Conservation (phyloP, 2,329 filamentous ascomycete genomes). For the Sclerotinia borealis region DNA sequence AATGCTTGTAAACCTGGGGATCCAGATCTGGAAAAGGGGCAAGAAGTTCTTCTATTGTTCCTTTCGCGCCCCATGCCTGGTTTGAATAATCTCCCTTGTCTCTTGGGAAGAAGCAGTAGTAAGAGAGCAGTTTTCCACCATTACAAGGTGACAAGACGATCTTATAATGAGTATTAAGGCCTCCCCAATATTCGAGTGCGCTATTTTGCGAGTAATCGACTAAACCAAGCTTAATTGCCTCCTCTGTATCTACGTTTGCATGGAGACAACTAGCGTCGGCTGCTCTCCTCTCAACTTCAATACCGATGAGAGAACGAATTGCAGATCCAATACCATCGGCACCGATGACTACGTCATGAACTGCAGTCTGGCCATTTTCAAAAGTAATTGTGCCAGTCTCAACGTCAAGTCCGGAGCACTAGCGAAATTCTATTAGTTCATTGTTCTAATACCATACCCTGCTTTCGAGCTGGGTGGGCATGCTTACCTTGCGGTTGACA, state of each 20-base stretch:
- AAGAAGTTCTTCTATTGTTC: slow-evolving; percentile 52
- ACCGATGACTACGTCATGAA: slow-evolving; percentile 34
- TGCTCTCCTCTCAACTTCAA: slow-evolving; percentile 52
- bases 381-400: slow-evolving; percentile 40
- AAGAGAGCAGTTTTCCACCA: slow-evolving; percentile 56
- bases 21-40: slow-evolving; percentile 56
- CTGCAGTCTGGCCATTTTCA: slow-evolving; percentile 27
- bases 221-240: slow-evolving; percentile 53
- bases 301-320: slow-evolving; percentile 51
- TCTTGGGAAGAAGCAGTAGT: slow-evolving; percentile 65
- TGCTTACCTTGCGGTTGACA: slow-evolving; percentile 49
- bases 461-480: slow-evolving; percentile 22
- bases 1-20: slow-evolving; percentile 47
- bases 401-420: slow-evolving; percentile 39
- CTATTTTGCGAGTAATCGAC: slow-evolving; percentile 55
- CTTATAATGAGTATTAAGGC: slow-evolving; percentile 58
- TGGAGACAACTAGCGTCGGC: slow-evolving; percentile 58
- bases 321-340: slow-evolving; percentile 53
- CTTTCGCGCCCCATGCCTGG: slow-evolving; percentile 53
- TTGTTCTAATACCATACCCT: neutral
- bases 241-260: slow-evolving; percentile 55
- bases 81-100: slow-evolving; percentile 51
- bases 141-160: slow-evolving; percentile 67
- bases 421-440: neutral
- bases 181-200: slow-evolving; percentile 66